Evolutionary conservation across 2,329 filamentous ascomycete species (phyloP).

Genomic region (Neophaeococcomyces mojaviensis): DNA sequence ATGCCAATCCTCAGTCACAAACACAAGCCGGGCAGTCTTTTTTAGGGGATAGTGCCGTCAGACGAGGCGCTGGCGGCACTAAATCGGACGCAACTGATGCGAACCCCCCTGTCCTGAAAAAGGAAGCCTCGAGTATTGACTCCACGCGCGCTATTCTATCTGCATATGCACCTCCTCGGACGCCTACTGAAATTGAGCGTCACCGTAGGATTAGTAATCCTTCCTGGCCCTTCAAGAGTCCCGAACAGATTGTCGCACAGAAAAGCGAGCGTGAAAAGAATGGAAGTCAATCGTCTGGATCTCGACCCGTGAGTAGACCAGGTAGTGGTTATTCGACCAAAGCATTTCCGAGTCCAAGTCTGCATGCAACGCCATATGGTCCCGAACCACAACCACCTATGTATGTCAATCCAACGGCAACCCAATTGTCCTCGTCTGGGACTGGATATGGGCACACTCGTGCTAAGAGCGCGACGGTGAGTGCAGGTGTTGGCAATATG

Average conservation of each 20-base stretch:
- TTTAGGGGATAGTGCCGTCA: slow-evolving; percentile 12
- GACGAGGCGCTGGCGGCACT: slow-evolving; percentile 10
- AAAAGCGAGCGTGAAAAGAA: slow-evolving; percentile 20
- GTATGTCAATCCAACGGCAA: slow-evolving; percentile 24
- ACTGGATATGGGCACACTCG: slow-evolving; percentile 15
- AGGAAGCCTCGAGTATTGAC: slow-evolving; percentile 14
- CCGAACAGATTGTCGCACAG: slow-evolving; percentile 23
- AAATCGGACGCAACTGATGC: no score
- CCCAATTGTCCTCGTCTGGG: slow-evolving; percentile 21
- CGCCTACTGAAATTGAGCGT: slow-evolving; percentile 21
- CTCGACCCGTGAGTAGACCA: slow-evolving; percentile 20
- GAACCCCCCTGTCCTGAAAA: slow-evolving; percentile 6
- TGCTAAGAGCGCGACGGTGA: slow-evolving; percentile 18
- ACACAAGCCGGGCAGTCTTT: slow-evolving; percentile 6
- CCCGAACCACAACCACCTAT: slow-evolving; percentile 20
- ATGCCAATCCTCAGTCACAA: background rate
- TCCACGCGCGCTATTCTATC: slow-evolving; percentile 16
- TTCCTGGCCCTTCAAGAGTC: slow-evolving; percentile 24
- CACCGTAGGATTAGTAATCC: slow-evolving; percentile 22
- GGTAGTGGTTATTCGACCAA: slow-evolving; percentile 20
- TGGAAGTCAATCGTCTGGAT: slow-evolving; percentile 10
- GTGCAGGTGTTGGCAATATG: slow-evolving; percentile 9
- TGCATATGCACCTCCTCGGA: slow-evolving; percentile 17
- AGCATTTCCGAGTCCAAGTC: slow-evolving; percentile 16
- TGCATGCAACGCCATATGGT: slow-evolving; percentile 10